These are phyloP conservation scores for Phytophthora cryptogea DNA, from an alignment of 352 stramenopile genomes.

Conservation along the genomic window DNA sequence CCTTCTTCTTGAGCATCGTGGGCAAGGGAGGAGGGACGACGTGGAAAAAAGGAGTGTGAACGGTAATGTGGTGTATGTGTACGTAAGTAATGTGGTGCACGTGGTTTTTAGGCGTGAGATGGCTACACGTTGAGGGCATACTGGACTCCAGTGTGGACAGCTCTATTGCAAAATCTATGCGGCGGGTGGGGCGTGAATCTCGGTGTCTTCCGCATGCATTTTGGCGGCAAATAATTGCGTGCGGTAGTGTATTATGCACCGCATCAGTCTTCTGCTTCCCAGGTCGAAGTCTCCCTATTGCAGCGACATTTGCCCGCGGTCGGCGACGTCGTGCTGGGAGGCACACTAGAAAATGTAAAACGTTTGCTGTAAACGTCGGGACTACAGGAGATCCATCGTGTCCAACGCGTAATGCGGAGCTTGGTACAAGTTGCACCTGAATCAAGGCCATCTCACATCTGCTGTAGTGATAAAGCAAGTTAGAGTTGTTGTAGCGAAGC, in stretches of 20 bases:
- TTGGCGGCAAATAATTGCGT: neutral
- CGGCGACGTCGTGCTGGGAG: too few species aligned
- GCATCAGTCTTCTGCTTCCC: too few species aligned
- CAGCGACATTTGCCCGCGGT: neutral
- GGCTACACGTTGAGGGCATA: neutral
- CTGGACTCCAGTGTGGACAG: too few species aligned
- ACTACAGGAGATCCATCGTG: too few species aligned
- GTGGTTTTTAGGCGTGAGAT: neutral
- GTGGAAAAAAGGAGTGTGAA: neutral
- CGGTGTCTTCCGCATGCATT: neutral
- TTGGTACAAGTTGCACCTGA: neutral
- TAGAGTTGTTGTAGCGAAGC: neutral
- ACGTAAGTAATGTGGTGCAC: slow-evolving; percentile 5
- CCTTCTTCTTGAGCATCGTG: slow-evolving; percentile 82
- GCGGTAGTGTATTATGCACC: neutral
- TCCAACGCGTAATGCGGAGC: too few species aligned
- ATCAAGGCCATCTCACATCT: neutral
- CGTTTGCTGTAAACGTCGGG: too few species aligned
- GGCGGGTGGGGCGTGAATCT: neutral
- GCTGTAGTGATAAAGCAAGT: neutral
- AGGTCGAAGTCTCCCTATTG: neutral
- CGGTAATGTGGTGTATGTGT: neutral
- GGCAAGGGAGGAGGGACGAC: neutral
- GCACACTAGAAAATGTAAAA: too few species aligned
- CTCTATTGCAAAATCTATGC: neutral